phyloP scores from a whole-genome alignment of 495 filamentous ascomycete species.

The Delitschia confertaspora region DNA sequence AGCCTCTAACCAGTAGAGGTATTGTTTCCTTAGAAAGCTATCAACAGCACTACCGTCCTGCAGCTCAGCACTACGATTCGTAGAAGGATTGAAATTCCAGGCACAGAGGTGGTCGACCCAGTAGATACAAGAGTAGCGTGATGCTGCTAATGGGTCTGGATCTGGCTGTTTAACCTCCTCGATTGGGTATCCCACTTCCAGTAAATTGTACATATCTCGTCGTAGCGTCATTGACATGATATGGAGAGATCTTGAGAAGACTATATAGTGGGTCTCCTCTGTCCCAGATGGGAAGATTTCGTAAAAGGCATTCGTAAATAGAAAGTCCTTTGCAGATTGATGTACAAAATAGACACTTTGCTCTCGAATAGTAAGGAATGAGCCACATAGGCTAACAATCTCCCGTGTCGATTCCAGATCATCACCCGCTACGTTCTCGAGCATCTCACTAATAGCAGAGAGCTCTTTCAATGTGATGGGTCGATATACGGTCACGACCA shows the following conservation, averaged over 20 bases:
- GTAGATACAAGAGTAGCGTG: constrained; percentile 3
- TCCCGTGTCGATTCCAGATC: constrained; percentile 1
- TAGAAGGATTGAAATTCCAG: constrained; percentile 1
- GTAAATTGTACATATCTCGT: constrained; percentile 26
- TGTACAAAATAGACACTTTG: constrained; percentile 36
- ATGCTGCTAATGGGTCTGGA: constrained; percentile 3
- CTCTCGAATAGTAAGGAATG: constrained; percentile 31
- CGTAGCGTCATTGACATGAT: constrained; percentile 14
- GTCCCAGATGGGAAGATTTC: constrained; percentile 23
- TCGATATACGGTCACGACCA: background rate
- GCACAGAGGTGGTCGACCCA: constrained; percentile 1
- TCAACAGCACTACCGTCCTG: background rate
- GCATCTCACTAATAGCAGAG: background rate
- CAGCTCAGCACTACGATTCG: background rate
- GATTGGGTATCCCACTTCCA: background rate
- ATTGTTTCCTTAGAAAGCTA: background rate
- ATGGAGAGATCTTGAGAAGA: constrained; percentile 31
- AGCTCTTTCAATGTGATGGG: constrained; percentile 2
- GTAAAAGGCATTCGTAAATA: too few relatives aligned
- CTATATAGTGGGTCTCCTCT: constrained; percentile 24
- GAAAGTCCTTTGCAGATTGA: too few relatives aligned
- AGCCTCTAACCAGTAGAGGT: constrained; percentile 1
- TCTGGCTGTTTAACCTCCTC: constrained; percentile 2
- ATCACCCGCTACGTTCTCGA: background rate
- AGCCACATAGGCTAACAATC: constrained; percentile 30